A percentile compares a stretch with the other conserved stretches of the same genome.
These are phyloP conservation scores for Lachnellula suecica DNA, from an alignment of 2,329 filamentous ascomycete species.

Conservation along the genomic window DNA sequence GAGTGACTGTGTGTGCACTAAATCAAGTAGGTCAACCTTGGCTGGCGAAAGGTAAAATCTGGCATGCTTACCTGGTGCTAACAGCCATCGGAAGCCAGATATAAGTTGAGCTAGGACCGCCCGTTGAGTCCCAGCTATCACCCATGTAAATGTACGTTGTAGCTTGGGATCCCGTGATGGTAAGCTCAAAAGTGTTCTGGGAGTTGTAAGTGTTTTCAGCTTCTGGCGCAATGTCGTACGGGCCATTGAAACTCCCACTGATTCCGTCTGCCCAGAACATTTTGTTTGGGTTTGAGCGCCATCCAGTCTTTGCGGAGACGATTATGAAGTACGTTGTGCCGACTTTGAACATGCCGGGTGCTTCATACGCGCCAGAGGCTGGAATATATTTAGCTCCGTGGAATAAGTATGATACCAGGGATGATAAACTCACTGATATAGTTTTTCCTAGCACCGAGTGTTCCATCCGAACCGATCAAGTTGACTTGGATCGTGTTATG, in stretches of 20 bases:
- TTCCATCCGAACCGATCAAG: conserved; percentile 36
- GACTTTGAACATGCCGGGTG: conserved; percentile 36
- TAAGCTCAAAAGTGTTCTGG: conserved; percentile 38
- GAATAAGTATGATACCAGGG: neutral
- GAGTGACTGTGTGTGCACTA: conserved; percentile 32
- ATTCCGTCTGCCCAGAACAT: conserved; percentile 36
- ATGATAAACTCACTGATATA: conserved; percentile 23
- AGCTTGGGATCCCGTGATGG: conserved; percentile 32
- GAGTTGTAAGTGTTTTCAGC: conserved; percentile 37
- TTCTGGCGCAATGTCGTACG: conserved; percentile 36
- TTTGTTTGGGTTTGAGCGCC: conserved; percentile 38
- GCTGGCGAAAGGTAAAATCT: neutral
- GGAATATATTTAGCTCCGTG: neutral
- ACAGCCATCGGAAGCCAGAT: conserved; percentile 40
- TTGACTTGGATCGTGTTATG: conserved; percentile 42
- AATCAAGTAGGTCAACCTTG: neutral
- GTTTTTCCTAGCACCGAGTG: conserved; percentile 33
- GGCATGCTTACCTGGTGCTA: conserved; percentile 28
- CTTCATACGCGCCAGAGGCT: conserved; percentile 36
- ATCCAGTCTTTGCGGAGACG: conserved; percentile 38
- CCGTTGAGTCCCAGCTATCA: conserved; percentile 37
- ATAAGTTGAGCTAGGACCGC: conserved; percentile 36
- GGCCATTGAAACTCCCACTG: conserved; percentile 34
- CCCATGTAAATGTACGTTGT: conserved; percentile 40
- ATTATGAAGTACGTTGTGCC: conserved; percentile 37